Evolutionary conservation across 768 basidiomycete genomes (phyloP), one percentile per base, ranked within the genome.

Genomic region (Suillus tomentosus): DNA sequence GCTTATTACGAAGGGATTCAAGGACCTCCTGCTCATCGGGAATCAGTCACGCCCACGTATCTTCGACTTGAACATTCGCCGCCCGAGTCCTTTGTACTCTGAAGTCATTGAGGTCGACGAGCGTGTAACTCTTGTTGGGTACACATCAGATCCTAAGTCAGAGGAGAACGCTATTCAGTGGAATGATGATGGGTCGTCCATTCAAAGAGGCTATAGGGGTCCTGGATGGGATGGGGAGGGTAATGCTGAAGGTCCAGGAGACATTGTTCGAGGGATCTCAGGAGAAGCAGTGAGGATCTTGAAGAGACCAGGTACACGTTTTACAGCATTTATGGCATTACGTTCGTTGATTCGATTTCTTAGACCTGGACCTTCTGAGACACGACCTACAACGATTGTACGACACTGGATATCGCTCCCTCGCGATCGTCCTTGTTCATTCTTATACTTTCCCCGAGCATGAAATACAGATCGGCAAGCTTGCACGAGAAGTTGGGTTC

Each of bases 21-120:
- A 87, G 73, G 96, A 97, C 75, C 87, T 98, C 11, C 84, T 99
- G 7, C 82, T 92, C 39, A 98, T 99, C 64, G 94, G 95, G 10
- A 97, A 97, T 74, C 96, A 98, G 74, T 90, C 94, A 19, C 90
- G 96, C 24, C 96, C 96, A 2, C 87, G 86, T 70, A 97, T 98
- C 69, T 99, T 99, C 70, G 96, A 97, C 75, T 82, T 99, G 31
- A 92, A 96, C 70, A 96, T 98, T 73, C 85, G 88, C 31, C 86
- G 93, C 11, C 83, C 90, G 0, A 69, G 83, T 0, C 90, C 92
- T 3, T 79, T 99, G 6, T 99, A 96, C 74, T 85, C 87, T 14
- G 79, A 83, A 7, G 83, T 84, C 1, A 66, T 85, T 27, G 82
- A 87, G 68, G 82, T 89, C 0, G 94, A 96, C 68, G 96, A 99